Percentiles rank a stretch among this genome's conserved stretches.
Evolutionary conservation across 2,329 filamentous ascomycete species (phyloP).

Genomic region (Canariomyces notabilis): DNA sequence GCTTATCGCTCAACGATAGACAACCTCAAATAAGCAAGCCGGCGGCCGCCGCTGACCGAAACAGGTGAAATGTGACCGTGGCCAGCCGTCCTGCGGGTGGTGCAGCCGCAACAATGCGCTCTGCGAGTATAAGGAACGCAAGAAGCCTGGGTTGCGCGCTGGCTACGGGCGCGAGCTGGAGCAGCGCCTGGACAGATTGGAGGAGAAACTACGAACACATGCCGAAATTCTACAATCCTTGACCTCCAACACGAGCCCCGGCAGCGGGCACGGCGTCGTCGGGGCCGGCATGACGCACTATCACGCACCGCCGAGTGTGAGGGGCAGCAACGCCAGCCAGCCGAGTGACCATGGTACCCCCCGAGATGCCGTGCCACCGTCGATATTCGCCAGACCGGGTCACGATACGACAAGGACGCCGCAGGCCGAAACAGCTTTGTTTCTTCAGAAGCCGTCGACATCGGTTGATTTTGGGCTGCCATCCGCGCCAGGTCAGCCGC

Average conservation of each 20-base stretch:
- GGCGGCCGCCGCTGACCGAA: constrained; percentile 8
- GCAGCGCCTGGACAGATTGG: constrained; percentile 64
- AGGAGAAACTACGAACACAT: constrained; percentile 61
- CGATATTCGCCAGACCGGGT: constrained; percentile 43
- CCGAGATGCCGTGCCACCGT: constrained; percentile 37
- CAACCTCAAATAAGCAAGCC: background rate
- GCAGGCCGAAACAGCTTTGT: constrained; percentile 55
- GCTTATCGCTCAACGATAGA: background rate
- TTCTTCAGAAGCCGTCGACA: constrained; percentile 54
- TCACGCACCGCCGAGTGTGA: constrained; percentile 37
- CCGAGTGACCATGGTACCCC: constrained; percentile 51
- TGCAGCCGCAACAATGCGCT: constrained; percentile 57
- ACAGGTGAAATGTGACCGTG: constrained; percentile 70
- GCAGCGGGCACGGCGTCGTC: constrained; percentile 19
- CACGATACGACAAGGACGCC: constrained; percentile 46
- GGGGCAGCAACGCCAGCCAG: constrained; percentile 46
- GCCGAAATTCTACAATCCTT: constrained; percentile 60
- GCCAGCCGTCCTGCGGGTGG: constrained; percentile 67
- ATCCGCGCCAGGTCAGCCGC: constrained; percentile 37
- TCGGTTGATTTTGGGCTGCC: constrained; percentile 50
- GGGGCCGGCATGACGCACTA: constrained; percentile 15
- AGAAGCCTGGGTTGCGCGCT: constrained; percentile 60
- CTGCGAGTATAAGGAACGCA: constrained; percentile 65
- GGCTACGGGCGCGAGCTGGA: constrained; percentile 70
- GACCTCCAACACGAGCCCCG: constrained; percentile 35